A percentile compares a stretch with the other conserved stretches of the same genome.
Evolutionary conservation across 2,329 filamentous ascomycete genomes (phyloP).

Genomic region (Ophiocordyceps unilateralis): DNA sequence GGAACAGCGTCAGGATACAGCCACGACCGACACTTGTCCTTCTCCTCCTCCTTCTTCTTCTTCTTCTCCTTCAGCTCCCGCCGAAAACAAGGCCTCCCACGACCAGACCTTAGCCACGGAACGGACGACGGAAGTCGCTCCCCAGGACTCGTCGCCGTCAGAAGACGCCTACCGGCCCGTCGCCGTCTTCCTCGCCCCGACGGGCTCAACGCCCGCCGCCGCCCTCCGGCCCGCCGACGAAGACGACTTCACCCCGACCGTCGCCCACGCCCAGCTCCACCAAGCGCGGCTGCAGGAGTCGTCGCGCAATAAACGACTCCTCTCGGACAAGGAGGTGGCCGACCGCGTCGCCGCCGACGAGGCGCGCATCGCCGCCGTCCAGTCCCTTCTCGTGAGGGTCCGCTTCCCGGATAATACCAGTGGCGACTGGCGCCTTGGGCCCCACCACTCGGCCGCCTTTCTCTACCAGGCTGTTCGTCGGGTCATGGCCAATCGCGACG

Average conservation of each 20-base stretch:
- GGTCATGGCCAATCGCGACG: conserved; percentile 46
- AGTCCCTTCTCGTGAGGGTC: conserved; percentile 57
- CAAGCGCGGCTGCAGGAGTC: conserved; percentile 47
- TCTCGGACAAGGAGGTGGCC: conserved; percentile 67
- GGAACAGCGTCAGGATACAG: conserved; percentile 6
- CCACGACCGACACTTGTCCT: too few species aligned
- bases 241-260: conserved; percentile 57
- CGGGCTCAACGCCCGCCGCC: conserved; percentile 56
- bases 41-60: too few species aligned
- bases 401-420: conserved; percentile 78
- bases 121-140: too few species aligned
- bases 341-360: conserved; percentile 49
- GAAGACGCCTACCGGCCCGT: conserved; percentile 32
- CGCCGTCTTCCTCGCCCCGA: conserved; percentile 62
- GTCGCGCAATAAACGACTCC: conserved; percentile 57
- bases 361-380: conserved; percentile 47
- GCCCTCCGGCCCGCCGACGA: conserved; percentile 51
- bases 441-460: conserved; percentile 48
- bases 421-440: conserved; percentile 53
- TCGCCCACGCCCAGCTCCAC: conserved; percentile 58
- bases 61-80: not conserved
- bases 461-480: conserved; percentile 60
- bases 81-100: too few species aligned
- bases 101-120: too few species aligned
- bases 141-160: too few species aligned